A percentile compares a stretch with the other conserved stretches of the same genome.
Conservation (phyloP, 2,329 filamentous ascomycete species). For the Calonectria ilicicola region DNA sequence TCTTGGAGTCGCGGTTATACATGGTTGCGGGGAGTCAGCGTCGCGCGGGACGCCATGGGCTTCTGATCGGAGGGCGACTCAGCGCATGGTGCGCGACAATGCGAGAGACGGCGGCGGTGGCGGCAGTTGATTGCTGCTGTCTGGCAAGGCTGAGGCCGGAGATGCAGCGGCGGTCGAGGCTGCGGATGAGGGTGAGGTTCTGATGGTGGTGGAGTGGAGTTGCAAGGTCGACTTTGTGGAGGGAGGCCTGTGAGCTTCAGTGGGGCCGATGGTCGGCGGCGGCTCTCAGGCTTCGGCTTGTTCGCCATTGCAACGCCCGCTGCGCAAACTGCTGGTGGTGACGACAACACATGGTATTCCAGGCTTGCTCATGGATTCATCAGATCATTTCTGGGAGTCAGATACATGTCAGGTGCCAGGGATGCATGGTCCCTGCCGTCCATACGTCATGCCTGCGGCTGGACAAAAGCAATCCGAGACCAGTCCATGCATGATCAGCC, state of each 20-base stretch:
- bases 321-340: not conserved
- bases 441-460: not conserved
- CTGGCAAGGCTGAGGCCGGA: not conserved
- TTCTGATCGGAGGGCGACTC: constrained; percentile 26
- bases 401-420: not conserved
- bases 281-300: not conserved
- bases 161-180: not conserved
- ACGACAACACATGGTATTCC: not conserved
- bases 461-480: constrained; percentile 5
- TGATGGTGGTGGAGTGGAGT: not conserved
- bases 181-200: not conserved
- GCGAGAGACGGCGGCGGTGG: not conserved
- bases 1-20: constrained; percentile 66
- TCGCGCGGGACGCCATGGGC: constrained; percentile 49
- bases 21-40: constrained; percentile 50
- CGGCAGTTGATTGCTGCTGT: not conserved
- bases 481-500: not conserved
- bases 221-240: not conserved
- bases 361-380: not conserved
- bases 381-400: too few species aligned
- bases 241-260: constrained; percentile 6
- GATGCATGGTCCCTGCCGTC: not conserved
- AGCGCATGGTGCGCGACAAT: constrained; percentile 28
- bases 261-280: constrained; percentile 3
- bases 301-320: not conserved